Evolutionary conservation across 2,329 filamentous ascomycete genomes (phyloP).

Genomic region (Spiromastix sp.): DNA sequence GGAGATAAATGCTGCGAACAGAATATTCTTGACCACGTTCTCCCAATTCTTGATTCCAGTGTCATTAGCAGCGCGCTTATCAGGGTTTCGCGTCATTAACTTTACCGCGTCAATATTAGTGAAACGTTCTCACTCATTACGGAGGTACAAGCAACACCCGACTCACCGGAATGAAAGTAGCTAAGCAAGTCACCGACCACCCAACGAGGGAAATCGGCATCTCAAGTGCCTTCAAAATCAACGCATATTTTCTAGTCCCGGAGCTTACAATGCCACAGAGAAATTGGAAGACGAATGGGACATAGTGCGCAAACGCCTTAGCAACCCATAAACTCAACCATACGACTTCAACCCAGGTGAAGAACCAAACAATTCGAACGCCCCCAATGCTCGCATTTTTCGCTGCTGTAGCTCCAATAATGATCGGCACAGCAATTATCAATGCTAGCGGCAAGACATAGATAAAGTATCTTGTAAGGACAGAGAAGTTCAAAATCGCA

Average conservation of each 20-base stretch:
- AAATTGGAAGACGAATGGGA: constrained; percentile 51
- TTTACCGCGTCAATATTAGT: constrained; percentile 11
- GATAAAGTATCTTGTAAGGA: constrained; percentile 53
- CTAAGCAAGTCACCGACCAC: constrained; percentile 49
- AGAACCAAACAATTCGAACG: constrained; percentile 51
- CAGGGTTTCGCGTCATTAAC: constrained; percentile 36
- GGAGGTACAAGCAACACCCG: not conserved
- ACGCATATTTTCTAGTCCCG: constrained; percentile 53
- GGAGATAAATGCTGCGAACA: constrained; percentile 47
- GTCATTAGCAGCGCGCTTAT: constrained; percentile 20
- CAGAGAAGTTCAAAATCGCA: constrained; percentile 51
- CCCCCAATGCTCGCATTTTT: constrained; percentile 41
- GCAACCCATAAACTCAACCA: constrained; percentile 55
- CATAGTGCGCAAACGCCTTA: constrained; percentile 48
- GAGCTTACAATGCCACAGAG: constrained; percentile 54
- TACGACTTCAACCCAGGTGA: constrained; percentile 54
- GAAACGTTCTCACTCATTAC: not conserved
- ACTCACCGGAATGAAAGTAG: constrained; percentile 47
- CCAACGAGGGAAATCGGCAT: constrained; percentile 51
- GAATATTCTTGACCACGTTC: constrained; percentile 45
- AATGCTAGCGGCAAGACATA: constrained; percentile 50
- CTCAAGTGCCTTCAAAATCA: constrained; percentile 48
- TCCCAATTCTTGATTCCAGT: constrained; percentile 39
- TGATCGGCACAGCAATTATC: constrained; percentile 52
- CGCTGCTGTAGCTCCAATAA: constrained; percentile 46